phyloP scores from a whole-genome alignment of 2,329 filamentous ascomycete species.

The Lojkania enalia region DNA sequence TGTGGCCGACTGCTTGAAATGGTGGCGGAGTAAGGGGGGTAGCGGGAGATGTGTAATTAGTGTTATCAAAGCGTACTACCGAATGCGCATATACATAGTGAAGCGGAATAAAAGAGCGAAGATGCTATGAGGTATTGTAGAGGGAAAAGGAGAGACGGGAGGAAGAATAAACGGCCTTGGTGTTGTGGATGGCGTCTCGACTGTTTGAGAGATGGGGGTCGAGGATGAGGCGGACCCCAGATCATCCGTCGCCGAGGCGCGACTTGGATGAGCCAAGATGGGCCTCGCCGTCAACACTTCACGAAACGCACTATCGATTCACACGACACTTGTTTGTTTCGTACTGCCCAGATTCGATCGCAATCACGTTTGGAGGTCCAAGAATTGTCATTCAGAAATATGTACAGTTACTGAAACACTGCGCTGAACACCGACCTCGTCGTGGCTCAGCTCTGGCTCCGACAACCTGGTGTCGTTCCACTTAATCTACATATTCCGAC shows the following conservation, averaged over 20 bases:
- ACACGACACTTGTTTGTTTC: conserved; percentile 8
- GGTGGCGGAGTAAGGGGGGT: conserved; percentile 3
- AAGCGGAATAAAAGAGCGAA: conserved; percentile 20
- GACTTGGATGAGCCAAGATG: not conserved
- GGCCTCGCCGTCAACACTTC: conserved; percentile 14
- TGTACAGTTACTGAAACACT: conserved; percentile 19
- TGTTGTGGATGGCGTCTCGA: conserved; percentile 6
- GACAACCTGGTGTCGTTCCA: conserved; percentile 1
- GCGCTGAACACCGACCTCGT: conserved; percentile 8
- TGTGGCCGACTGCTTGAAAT: conserved; percentile 3
- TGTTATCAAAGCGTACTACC: conserved; percentile 17
- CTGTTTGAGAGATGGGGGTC: conserved; percentile 4
- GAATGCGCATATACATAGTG: conserved; percentile 34
- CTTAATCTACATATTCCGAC: conserved; percentile 61
- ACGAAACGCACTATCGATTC: conserved; percentile 17
- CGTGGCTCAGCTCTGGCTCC: conserved; percentile 1
- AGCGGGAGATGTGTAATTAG: conserved; percentile 12
- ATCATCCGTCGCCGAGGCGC: conserved; percentile 1
- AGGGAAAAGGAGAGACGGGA: conserved; percentile 1
- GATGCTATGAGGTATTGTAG: no score
- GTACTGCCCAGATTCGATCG: not conserved
- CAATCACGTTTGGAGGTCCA: conserved; percentile 1
- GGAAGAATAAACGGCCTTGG: conserved; percentile 4
- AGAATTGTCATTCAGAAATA: conserved; percentile 9
- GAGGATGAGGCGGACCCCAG: conserved; percentile 5